Base-by-base conservation (phyloP, 2,329 filamentous ascomycete species). In the Aspergillus fischeri region DNA sequence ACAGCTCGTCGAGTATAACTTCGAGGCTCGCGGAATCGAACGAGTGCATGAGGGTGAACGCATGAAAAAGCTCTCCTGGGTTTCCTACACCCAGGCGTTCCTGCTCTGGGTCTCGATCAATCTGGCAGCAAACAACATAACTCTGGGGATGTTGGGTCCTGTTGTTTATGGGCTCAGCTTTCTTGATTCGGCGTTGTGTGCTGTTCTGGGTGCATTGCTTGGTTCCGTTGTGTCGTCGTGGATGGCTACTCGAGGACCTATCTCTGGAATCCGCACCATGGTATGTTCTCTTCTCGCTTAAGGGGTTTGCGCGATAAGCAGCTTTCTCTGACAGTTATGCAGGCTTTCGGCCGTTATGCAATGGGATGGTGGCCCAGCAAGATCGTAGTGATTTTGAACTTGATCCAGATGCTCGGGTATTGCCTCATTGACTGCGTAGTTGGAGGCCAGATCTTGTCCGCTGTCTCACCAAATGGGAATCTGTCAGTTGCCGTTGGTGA, bases 331-430 rank as follows among this genome's bases (percentile, higher is more conserved):
- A 49, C 60, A 42, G 62, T 53, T 20, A 7, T 42, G 9, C 9
- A 79, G 77, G 81, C 84, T 28, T 79, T 85, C 62, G 80, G 83
- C 4, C 78, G 84, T 11, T 87, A 85, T 65, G 75, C 81, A 20
- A 86, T 87, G 80, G 85, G 85, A 6, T 87, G 83, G 82, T 87
- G 82, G 78, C 85, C 85, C 0, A 81, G 81, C 53, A 87, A 87
- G 69, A 70, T 88, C 7, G 80, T 86, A 35, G 84, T 86, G 14
- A 65, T 87, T 24, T 73, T 88, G 56, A 87, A 87, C 64, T 75
- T 88, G 49, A 80, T 88, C 48, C 80, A 86, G 24, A 76, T 87
- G 65, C 75, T 87, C 2, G 85, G 85, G 8, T 88, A 87, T 63
- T 77, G 78, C 20, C 74, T 88, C 67, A 83, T 89, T 58, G 83